Evolutionary conservation across 257 asterid species (phyloP), one percentile per base, ranked within the genome.

Genomic region (Nicotiana tabacum): DNA sequence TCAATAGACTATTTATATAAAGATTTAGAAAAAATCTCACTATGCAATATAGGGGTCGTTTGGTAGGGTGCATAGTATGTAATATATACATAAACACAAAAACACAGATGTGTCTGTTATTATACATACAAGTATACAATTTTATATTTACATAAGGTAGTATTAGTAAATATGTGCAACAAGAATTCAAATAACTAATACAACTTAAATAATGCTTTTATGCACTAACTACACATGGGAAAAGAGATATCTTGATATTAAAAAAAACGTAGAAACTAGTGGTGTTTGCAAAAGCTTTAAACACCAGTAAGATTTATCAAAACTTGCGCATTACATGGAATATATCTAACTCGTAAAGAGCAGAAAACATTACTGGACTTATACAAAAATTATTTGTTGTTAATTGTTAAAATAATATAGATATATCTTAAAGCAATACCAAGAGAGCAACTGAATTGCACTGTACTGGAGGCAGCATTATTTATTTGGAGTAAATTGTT

Each of bases 61-160:
- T n/a, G n/a, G n/a, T n/a, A n/a, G n/a, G n/a, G n/a, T n/a, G n/a
- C n/a, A n/a, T n/a, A n/a, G 88, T 90, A 89, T 90, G 90, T 92
- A 81, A 90, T 91, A 91, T 93, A 91, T 90, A 90, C 89, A 84
- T 89, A 91, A 84, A 86, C 83, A 85, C 85, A 87, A 84, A 84
- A 87, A 89, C 81, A 76, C 76, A 80, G 70, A 87, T 57, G 86
- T 84, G 87, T 90, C 81, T 80, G 70, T 83, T 87, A 88, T 85
- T 77, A 83, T 82, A 83, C 83, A 66, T 86, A 88, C 77, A 78
- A 83, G 77, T 70, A 77, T 21, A 21, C 70, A 81, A 76, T 56
- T 85, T 83, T 86, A 86, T 1, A 82, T 80, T 56, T 30, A 84
- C 64, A 83, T 84, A 60, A 84, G 43, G 77, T 39, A 61, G 48